Percentiles rank a stretch among this genome's conserved stretches.
Evolutionary conservation across 176 grass and related monocot species (phyloP).

Genomic region (Otatea glauca): DNA sequence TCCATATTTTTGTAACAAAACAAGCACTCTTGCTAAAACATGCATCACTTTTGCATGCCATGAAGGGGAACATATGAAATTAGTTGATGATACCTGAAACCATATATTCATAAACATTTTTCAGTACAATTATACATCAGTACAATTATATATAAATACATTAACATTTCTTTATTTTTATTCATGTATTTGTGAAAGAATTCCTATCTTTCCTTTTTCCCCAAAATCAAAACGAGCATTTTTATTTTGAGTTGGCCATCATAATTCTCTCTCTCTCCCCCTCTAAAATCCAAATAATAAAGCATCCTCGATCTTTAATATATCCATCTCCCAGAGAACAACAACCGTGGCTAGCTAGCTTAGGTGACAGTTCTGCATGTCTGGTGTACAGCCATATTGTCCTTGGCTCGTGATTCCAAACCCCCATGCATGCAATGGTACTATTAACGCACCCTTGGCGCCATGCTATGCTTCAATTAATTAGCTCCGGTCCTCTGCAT

Average conservation of each 20-base stretch:
- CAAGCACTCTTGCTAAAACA: neutral
- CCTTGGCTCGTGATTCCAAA: conserved; percentile 40
- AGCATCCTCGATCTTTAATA: neutral
- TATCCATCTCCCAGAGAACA: neutral
- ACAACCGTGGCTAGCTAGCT: neutral
- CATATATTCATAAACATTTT: neutral
- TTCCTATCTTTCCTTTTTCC: neutral
- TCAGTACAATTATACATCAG: neutral
- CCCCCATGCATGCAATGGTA: conserved; percentile 33
- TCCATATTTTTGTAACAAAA: neutral
- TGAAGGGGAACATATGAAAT: neutral
- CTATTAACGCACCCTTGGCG: neutral
- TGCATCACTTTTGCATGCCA: neutral
- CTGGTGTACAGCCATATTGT: neutral
- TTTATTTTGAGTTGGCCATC: neutral
- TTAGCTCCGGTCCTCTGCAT: neutral
- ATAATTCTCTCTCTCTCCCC: neutral
- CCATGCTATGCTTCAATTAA: conserved; percentile 1
- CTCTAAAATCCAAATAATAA: neutral
- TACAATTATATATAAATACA: neutral
- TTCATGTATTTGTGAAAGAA: neutral
- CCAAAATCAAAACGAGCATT: neutral
- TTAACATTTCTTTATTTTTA: neutral
- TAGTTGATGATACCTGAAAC: neutral
- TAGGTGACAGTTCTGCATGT: conserved; percentile 22